Percentiles rank a stretch among this genome's conserved stretches.
These are phyloP conservation scores for Aspergillus ochraceoroseus DNA, from an alignment of 2,329 filamentous ascomycete species.

Conservation along the genomic window DNA sequence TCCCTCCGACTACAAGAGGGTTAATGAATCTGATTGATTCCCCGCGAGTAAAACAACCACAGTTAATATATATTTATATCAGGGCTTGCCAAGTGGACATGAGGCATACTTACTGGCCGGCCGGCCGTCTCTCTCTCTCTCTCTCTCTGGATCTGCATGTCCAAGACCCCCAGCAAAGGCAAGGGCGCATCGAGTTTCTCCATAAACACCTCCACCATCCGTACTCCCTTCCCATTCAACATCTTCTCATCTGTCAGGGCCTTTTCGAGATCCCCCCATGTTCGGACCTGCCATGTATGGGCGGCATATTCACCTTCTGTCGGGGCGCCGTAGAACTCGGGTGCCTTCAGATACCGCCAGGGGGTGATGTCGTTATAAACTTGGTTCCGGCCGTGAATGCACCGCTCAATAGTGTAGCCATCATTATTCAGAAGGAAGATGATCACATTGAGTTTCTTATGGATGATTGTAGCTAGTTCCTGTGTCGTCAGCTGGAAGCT, in stretches of 20 bases:
- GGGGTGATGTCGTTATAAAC: conserved; percentile 53
- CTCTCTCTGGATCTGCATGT: conserved; percentile 30
- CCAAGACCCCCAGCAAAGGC: conserved; percentile 30
- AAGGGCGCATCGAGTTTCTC: conserved; percentile 36
- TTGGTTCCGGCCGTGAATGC: conserved; percentile 52
- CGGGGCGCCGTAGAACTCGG: conserved; percentile 46
- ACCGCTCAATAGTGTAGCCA: conserved; percentile 57
- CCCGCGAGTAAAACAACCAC: no score
- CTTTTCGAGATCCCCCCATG: conserved; percentile 45
- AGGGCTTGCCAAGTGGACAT: no score
- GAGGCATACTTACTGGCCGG: no score
- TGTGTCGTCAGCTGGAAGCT: conserved; percentile 64
- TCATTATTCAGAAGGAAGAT: conserved; percentile 56
- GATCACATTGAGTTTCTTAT: conserved; percentile 47
- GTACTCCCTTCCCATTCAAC: conserved; percentile 36
- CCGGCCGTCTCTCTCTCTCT: no score
- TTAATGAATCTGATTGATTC: no score
- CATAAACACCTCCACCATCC: conserved; percentile 44
- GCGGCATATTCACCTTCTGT: conserved; percentile 33
- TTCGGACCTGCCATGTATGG: conserved; percentile 42
- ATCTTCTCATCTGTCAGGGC: conserved; percentile 38
- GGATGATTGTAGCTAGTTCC: conserved; percentile 61
- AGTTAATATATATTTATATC: no score
- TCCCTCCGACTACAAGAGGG: no score
- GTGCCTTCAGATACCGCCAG: conserved; percentile 51